Evolutionary conservation across 2,329 filamentous ascomycete genomes (phyloP).

Genomic region (Onygena corvina): DNA sequence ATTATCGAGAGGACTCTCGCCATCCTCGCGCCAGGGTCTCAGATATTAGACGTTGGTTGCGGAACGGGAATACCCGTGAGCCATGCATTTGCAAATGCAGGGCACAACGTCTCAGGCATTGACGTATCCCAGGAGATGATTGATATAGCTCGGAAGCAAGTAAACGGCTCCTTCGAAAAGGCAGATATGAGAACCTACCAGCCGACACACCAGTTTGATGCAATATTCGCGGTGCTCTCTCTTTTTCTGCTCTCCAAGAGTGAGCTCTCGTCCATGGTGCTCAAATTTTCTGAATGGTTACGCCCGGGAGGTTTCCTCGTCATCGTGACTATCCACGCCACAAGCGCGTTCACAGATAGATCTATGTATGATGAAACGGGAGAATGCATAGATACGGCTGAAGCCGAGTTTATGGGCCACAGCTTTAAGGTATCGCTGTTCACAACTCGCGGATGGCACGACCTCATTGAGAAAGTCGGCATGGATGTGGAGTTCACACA

Average conservation of each 20-base stretch:
- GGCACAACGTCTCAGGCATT: constrained; percentile 15
- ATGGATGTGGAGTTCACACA: not conserved
- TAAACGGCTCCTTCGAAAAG: constrained; percentile 13
- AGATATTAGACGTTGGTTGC: constrained; percentile 17
- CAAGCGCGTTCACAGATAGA: not conserved
- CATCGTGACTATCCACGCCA: constrained; percentile 10
- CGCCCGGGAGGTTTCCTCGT: constrained; percentile 9
- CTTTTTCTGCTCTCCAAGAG: constrained; percentile 12
- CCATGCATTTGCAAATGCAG: constrained; percentile 11
- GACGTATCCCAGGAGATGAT: constrained; percentile 15
- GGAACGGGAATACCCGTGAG: constrained; percentile 17
- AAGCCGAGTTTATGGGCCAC: not conserved
- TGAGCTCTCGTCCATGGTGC: constrained; percentile 11
- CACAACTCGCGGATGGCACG: not conserved
- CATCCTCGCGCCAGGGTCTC: constrained; percentile 4
- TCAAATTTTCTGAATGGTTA: constrained; percentile 15
- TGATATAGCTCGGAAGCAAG: constrained; percentile 11
- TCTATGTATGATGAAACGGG: not conserved
- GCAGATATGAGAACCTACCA: constrained; percentile 15
- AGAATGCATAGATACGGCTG: not conserved
- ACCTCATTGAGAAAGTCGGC: not conserved
- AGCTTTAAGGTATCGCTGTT: not conserved
- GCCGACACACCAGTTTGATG: constrained; percentile 11
- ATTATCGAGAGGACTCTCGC: constrained; percentile 9
- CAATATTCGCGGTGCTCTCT: constrained; percentile 14